Percentiles rank a stretch among this genome's conserved stretches.
These are phyloP conservation scores for Lactarius pseudohatsudake DNA, from an alignment of 768 basidiomycete genomes.

Conservation along the genomic window DNA sequence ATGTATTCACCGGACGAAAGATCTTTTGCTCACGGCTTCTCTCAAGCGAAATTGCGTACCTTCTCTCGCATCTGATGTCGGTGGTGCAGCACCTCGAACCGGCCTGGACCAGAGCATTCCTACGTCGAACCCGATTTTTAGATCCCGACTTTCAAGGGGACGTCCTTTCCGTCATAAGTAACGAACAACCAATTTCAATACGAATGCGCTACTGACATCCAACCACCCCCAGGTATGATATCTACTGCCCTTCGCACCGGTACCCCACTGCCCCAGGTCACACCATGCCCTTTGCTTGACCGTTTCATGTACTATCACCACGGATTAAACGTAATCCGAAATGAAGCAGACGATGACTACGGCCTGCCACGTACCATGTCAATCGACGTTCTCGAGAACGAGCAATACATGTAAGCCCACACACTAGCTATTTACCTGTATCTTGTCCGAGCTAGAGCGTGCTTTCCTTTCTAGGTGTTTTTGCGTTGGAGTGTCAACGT, in stretches of 20 bases:
- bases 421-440: neutral
- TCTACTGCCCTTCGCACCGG: conserved; percentile 75
- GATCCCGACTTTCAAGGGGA: conserved; percentile 86
- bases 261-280: conserved; percentile 78
- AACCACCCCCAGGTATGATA: conserved; percentile 56
- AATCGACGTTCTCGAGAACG: conserved; percentile 67
- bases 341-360: conserved; percentile 71
- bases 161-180: conserved; percentile 77
- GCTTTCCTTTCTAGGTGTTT: conserved; percentile 48
- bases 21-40: conserved; percentile 22
- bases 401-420: conserved; percentile 70
- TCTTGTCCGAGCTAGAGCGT: neutral
- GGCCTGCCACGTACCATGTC: conserved; percentile 72
- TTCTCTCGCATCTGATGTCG: conserved; percentile 72
- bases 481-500: conserved; percentile 70
- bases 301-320: conserved; percentile 50
- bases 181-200: conserved; percentile 29
- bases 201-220: neutral
- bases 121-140: conserved; percentile 69
- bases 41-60: conserved; percentile 62
- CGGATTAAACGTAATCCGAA: conserved; percentile 65
- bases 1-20: neutral
- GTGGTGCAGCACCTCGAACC: conserved; percentile 71
- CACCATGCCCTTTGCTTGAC: conserved; percentile 65
- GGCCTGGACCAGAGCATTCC: conserved; percentile 74